A percentile compares a stretch with the other conserved stretches of the same genome.
phyloP scores from a whole-genome alignment of 169 alveolate species.

The Eimeria acervulina region DNA sequence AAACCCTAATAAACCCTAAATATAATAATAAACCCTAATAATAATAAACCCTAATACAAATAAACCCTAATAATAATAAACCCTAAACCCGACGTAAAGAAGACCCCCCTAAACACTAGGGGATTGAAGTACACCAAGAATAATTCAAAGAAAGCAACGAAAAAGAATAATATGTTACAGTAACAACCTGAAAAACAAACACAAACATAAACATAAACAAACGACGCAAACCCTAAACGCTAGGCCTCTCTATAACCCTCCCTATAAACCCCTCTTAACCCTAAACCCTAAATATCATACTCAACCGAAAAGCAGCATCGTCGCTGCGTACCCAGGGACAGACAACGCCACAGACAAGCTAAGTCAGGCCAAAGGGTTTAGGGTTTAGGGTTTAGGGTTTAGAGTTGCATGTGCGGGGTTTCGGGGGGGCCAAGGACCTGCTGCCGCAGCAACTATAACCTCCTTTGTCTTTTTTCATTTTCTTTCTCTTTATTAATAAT shows the following conservation, averaged over 20 bases:
- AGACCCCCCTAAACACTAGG: too few species aligned
- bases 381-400: constrained; percentile 39
- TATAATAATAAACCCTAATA: not conserved
- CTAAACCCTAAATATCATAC: constrained; percentile 19
- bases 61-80: not conserved
- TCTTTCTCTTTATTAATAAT: not conserved
- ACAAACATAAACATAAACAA: not conserved
- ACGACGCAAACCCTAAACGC: not conserved
- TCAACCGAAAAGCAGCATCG: too few species aligned
- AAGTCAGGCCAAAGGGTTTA: not conserved
- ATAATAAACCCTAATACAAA: not conserved
- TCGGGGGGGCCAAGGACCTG: not conserved
- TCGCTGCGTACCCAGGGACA: too few species aligned
- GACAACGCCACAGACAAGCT: too few species aligned
- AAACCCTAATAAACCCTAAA: constrained; percentile 35
- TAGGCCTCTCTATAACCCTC: too few species aligned
- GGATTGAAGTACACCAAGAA: too few species aligned
- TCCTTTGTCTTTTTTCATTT: not conserved
- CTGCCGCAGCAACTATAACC: not conserved
- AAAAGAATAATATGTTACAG: too few species aligned
- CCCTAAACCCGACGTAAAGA: constrained; percentile 11
- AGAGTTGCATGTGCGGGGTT: constrained; percentile 38
- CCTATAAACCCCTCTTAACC: too few species aligned
- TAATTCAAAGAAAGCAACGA: too few species aligned
- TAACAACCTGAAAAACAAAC: too few species aligned